Evolutionary conservation across 306 rosid genomes (phyloP).

Genomic region (Boehmeria nivea): DNA sequence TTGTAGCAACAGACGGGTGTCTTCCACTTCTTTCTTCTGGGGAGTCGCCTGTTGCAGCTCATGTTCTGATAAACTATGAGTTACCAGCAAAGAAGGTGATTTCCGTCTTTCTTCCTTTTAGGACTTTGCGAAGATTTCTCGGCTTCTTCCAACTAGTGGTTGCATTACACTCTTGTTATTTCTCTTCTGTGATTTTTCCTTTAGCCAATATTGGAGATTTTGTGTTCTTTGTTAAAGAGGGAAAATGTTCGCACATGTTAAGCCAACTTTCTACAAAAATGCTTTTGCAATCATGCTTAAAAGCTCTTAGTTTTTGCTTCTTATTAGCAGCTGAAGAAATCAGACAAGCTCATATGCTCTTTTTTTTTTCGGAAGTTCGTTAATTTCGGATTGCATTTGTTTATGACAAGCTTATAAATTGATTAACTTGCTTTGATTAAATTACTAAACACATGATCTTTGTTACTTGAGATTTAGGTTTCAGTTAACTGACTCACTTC

Average conservation of each 20-base stretch:
- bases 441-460: no score
- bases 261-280: neutral
- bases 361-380: slow-evolving; percentile 8
- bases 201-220: no score
- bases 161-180: no score
- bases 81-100: slow-evolving; percentile 73
- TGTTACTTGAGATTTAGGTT: no score
- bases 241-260: neutral
- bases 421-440: neutral
- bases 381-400: neutral
- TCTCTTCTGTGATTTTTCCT: no score
- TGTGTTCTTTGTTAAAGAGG: neutral
- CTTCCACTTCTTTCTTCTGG: slow-evolving; percentile 80
- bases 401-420: no score
- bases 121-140: no score
- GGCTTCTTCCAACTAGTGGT: no score
- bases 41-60: slow-evolving; percentile 61
- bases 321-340: slow-evolving; percentile 1
- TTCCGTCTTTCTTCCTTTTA: slow-evolving; percentile 1
- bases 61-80: slow-evolving; percentile 73
- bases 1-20: slow-evolving; percentile 82
- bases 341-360: neutral
- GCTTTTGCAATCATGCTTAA: no score
- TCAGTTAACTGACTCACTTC: slow-evolving; percentile 10
- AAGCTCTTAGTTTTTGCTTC: neutral